Conservation (phyloP, 306 rosid species). For the Fragaria vesca region DNA sequence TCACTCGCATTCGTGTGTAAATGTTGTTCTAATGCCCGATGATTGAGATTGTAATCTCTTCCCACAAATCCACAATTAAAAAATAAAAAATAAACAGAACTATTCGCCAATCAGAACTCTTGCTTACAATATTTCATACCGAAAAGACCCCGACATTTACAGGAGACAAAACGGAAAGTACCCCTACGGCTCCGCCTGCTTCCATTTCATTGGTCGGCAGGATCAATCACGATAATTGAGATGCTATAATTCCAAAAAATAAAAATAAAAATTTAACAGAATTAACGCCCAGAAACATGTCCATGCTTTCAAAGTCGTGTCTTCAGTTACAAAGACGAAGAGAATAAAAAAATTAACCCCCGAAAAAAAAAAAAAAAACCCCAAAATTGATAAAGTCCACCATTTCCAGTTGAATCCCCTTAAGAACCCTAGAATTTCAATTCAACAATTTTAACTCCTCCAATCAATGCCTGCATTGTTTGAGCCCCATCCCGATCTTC, state of each 20-base stretch:
- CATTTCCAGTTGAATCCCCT: background rate
- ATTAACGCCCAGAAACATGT: background rate
- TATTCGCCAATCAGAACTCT: background rate
- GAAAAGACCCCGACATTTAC: background rate
- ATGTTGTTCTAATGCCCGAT: too few species aligned
- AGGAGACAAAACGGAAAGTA: background rate
- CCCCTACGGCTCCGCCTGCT: background rate
- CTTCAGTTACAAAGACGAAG: background rate
- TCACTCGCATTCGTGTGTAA: too few species aligned
- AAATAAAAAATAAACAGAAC: too few species aligned
- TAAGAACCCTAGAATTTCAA: constrained; percentile 2
- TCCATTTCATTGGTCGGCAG: background rate
- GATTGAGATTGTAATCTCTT: too few species aligned
- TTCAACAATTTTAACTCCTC: background rate
- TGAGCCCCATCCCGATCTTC: constrained; percentile 20
- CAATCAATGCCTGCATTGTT: constrained; percentile 17
- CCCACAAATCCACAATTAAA: too few species aligned
- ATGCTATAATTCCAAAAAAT: too few species aligned
- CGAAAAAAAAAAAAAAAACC: background rate
- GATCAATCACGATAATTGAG: background rate
- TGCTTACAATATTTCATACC: background rate
- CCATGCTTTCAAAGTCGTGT: background rate
- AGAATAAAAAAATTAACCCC: background rate
- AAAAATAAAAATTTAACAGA: background rate
- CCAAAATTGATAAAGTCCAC: constrained; percentile 3